These are phyloP conservation scores for Xylariaceae sp. DNA, from an alignment of 2,329 filamentous ascomycete genomes.

Conservation along the genomic window DNA sequence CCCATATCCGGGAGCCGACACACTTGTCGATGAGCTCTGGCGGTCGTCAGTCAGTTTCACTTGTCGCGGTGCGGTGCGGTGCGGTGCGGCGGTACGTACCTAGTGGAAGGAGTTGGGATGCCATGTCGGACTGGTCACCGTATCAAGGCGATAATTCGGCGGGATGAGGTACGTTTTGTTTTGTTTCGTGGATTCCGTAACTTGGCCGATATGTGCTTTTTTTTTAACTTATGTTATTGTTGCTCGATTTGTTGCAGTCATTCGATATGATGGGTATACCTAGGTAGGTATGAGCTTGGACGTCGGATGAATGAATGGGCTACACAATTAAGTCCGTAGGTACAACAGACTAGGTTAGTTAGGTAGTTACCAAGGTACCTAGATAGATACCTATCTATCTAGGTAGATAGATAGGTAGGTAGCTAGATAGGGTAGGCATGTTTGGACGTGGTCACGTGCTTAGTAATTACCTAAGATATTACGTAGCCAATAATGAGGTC, in stretches of 20 bases:
- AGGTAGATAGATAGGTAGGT: no score
- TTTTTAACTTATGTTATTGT: neutral
- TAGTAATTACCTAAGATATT: no score
- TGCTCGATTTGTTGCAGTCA: no score
- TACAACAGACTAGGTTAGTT: no score
- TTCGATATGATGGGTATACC: no score
- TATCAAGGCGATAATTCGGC: neutral
- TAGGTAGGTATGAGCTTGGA: neutral
- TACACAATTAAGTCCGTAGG: no score
- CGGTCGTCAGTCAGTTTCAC: constrained; percentile 9
- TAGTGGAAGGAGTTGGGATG: constrained; percentile 67
- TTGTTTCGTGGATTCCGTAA: neutral
- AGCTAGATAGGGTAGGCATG: no score
- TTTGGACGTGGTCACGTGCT: no score
- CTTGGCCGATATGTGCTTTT: neutral
- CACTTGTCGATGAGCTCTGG: constrained; percentile 99
- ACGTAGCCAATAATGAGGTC: no score
- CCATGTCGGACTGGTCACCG: constrained; percentile 42
- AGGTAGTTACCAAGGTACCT: no score
- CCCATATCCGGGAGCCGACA: constrained; percentile 95
- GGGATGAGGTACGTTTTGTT: neutral
- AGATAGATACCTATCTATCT: no score
- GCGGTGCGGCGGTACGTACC: constrained; percentile 40
- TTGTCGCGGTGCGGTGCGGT: neutral
- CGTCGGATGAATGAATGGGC: neutral